Conservation (phyloP, 768 basidiomycete genomes). For the Lenzites betulinus region DNA sequence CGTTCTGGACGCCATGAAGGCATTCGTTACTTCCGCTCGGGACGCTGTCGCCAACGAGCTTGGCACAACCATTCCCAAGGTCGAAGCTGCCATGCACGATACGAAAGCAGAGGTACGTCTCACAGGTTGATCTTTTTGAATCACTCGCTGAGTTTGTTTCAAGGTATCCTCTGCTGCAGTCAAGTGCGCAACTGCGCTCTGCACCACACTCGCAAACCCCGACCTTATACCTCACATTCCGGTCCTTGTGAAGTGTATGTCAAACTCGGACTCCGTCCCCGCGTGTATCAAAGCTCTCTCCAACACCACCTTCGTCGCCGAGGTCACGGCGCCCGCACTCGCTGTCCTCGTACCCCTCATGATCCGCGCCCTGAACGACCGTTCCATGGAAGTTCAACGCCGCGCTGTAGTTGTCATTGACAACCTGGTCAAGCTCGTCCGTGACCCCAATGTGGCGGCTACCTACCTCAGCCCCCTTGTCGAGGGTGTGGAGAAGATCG, state of each 20-base stretch:
- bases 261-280: constrained; percentile 83
- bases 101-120: constrained; percentile 83
- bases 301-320: constrained; percentile 94
- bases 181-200: constrained; percentile 89
- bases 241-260: constrained; percentile 92
- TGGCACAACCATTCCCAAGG: constrained; percentile 77
- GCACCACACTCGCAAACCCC: constrained; percentile 88
- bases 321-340: constrained; percentile 94
- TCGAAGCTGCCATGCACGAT: constrained; percentile 93
- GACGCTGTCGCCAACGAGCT: constrained; percentile 84
- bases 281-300: constrained; percentile 95
- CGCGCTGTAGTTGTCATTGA: constrained; percentile 93
- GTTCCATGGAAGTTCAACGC: constrained; percentile 95
- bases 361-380: constrained; percentile 87
- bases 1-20: constrained; percentile 82
- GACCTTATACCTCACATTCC: constrained; percentile 90
- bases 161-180: constrained; percentile 85
- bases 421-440: constrained; percentile 96
- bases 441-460: constrained; percentile 87
- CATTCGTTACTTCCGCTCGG: constrained; percentile 65
- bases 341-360: constrained; percentile 94
- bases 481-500: constrained; percentile 89
- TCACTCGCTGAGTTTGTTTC: background rate
- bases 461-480: constrained; percentile 85
- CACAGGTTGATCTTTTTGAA: background rate